Evolutionary conservation across 208 protist genomes (phyloP).

Genomic region (Acanthamoeba sp.): DNA sequence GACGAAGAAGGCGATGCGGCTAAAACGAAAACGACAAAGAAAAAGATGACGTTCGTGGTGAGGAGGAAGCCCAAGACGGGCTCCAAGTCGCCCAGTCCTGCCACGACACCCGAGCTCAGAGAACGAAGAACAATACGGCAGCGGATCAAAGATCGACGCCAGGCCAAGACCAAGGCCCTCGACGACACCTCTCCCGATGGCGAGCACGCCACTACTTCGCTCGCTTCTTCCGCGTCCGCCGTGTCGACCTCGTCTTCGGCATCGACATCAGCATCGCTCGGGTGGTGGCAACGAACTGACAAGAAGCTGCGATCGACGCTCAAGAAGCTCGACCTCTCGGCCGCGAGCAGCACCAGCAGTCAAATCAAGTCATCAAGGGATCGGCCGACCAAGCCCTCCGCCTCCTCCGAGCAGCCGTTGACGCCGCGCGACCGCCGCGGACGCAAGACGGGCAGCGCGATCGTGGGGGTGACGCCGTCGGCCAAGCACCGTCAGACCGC

Average conservation of each 20-base stretch:
- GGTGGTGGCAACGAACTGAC: conserved; percentile 13
- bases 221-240: neutral
- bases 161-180: neutral
- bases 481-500: neutral
- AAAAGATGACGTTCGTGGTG: neutral
- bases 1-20: neutral
- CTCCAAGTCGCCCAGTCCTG: neutral
- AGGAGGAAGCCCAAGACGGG: neutral
- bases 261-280: neutral
- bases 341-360: neutral
- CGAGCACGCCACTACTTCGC: neutral
- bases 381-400: neutral
- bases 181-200: neutral
- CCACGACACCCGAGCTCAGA: neutral
- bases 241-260: neutral
- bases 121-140: neutral
- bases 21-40: neutral
- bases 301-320: neutral
- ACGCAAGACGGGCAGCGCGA: neutral
- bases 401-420: neutral
- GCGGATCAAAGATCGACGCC: neutral
- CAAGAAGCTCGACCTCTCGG: conserved; percentile 6
- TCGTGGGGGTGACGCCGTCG: neutral
- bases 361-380: neutral
- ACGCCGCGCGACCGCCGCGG: neutral